These are phyloP conservation scores for Solanum tarijense DNA, from an alignment of 257 asterid species.

Conservation along the genomic window DNA sequence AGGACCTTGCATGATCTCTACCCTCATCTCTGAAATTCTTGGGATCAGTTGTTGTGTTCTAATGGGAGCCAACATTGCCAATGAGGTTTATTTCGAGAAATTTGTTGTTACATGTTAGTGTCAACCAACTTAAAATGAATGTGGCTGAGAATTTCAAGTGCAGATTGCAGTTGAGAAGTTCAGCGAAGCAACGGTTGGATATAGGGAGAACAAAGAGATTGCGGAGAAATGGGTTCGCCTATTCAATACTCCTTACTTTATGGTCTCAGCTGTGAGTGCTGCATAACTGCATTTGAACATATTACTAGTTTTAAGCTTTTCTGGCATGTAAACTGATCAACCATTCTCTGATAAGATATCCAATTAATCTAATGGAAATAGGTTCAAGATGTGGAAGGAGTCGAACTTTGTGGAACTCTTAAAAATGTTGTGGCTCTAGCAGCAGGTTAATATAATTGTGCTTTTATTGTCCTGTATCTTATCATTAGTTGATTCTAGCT, in stretches of 20 bases:
- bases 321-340: not conserved
- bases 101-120: not conserved
- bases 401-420: conserved; percentile 84
- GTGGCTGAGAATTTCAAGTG: not conserved
- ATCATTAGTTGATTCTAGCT: not conserved
- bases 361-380: conserved; percentile 3
- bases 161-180: conserved; percentile 88
- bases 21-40: conserved; percentile 58
- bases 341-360: not conserved
- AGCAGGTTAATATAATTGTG: conserved; percentile 41
- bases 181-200: conserved; percentile 89
- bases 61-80: conserved; percentile 93
- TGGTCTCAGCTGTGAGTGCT: conserved; percentile 67
- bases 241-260: conserved; percentile 66
- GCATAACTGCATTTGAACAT: not conserved
- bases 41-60: conserved; percentile 69
- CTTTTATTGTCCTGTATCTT: conserved; percentile 1
- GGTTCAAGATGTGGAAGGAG: conserved; percentile 97
- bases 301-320: not conserved
- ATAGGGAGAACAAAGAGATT: conserved; percentile 45
- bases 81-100: conserved; percentile 40
- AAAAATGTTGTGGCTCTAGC: conserved; percentile 84
- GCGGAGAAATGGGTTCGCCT: conserved; percentile 84
- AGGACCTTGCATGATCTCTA: conserved; percentile 91
- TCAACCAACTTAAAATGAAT: not conserved